Percentiles rank a stretch among this genome's conserved stretches.
These are phyloP conservation scores for Ophiostoma sp. DNA, from an alignment of 2,329 filamentous ascomycete genomes.

Conservation along the genomic window DNA sequence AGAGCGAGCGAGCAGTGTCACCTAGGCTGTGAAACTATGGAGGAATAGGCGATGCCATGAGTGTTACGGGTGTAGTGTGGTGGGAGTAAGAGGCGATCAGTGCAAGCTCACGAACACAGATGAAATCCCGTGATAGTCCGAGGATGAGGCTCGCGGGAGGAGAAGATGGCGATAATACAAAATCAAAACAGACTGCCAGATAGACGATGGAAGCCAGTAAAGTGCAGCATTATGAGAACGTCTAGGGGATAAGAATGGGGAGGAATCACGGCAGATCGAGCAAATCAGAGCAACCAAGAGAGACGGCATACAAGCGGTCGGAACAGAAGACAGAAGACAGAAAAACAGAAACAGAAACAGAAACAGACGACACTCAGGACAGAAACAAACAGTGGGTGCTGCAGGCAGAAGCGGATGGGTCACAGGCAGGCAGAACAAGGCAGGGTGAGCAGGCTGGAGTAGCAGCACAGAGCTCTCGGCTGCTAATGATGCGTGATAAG, in stretches of 20 bases:
- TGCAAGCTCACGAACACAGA: too few relatives aligned
- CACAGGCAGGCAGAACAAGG: neutral
- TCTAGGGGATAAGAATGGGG: too few relatives aligned
- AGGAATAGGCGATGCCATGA: too few relatives aligned
- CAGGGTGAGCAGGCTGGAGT: neutral
- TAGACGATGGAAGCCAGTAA: too few relatives aligned
- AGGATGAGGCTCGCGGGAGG: too few relatives aligned
- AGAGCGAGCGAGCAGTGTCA: neutral
- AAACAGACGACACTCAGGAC: neutral
- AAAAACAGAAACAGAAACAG: neutral
- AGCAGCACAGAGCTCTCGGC: slow-evolving; percentile 2
- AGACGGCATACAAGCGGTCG: neutral
- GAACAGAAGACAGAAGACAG: neutral
- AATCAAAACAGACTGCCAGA: too few relatives aligned
- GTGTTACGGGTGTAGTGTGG: too few relatives aligned
- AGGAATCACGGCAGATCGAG: neutral
- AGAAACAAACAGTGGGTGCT: slow-evolving; percentile 6
- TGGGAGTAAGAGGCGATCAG: too few relatives aligned
- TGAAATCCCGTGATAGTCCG: too few relatives aligned
- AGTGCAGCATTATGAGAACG: too few relatives aligned
- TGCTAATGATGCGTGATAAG: neutral
- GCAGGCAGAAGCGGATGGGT: slow-evolving; percentile 4
- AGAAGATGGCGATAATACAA: too few relatives aligned
- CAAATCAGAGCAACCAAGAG: neutral
- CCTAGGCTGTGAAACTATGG: too few relatives aligned